Percentiles rank a stretch among this genome's conserved stretches.
These are phyloP conservation scores for Paraphaeosphaeria minitans DNA, from an alignment of 2,329 filamentous ascomycete genomes.

Conservation along the genomic window DNA sequence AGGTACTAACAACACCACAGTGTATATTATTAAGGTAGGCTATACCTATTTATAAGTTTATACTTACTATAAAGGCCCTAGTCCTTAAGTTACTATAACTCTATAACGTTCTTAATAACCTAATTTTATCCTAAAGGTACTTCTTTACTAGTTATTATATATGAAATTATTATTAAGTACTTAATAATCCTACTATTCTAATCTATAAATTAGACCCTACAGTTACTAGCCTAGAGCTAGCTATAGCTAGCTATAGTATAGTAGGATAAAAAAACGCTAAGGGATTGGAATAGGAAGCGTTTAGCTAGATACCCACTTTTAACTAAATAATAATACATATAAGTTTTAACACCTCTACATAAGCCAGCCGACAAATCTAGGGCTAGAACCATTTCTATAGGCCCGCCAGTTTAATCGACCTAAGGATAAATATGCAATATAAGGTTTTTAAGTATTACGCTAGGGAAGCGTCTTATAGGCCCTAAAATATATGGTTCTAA, in stretches of 20 bases:
- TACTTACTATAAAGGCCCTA: no score
- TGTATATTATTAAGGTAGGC: conserved; percentile 12
- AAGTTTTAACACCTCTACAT: neutral
- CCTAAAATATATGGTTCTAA: neutral
- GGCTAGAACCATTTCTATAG: neutral
- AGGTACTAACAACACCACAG: no score
- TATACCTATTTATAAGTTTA: no score
- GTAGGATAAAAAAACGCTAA: neutral
- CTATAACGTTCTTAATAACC: no score
- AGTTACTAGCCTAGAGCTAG: neutral
- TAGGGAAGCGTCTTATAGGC: neutral
- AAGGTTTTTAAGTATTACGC: neutral
- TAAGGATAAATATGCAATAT: neutral
- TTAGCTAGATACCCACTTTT: neutral
- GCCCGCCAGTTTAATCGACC: neutral
- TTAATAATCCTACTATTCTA: neutral
- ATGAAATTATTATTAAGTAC: no score
- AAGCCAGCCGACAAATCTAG: neutral
- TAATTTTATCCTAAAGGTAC: no score
- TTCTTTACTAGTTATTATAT: no score
- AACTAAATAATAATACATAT: neutral
- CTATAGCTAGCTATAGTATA: neutral
- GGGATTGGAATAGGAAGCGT: neutral
- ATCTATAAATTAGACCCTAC: neutral
- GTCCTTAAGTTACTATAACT: no score